phyloP scores from a whole-genome alignment of 176 grass and related monocot species.

The Paspalum notatum region DNA sequence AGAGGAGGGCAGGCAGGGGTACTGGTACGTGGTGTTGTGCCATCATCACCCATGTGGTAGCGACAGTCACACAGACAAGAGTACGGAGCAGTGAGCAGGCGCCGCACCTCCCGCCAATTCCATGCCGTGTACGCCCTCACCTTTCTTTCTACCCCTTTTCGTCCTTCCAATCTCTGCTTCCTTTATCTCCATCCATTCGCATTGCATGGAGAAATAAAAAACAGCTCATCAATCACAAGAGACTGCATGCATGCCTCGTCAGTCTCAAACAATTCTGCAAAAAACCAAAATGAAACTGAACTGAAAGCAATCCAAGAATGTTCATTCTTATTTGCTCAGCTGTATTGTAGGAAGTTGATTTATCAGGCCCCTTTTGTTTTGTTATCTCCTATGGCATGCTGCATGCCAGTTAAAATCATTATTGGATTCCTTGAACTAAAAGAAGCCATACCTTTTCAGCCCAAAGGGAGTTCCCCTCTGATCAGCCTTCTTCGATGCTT shows the following conservation, averaged over 20 bases:
- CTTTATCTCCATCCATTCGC: background rate
- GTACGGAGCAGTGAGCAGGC: background rate
- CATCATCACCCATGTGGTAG: constrained; percentile 13
- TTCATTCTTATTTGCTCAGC: no score
- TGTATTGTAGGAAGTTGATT: no score
- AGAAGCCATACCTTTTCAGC: background rate
- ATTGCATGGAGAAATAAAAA: background rate
- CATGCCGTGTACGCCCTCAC: background rate
- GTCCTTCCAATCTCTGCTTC: background rate
- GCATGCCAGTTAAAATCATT: constrained; percentile 9
- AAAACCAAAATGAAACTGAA: no score
- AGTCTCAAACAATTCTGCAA: background rate
- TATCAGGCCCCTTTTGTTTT: no score
- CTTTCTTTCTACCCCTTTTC: background rate
- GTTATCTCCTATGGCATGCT: background rate
- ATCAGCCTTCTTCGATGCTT: background rate
- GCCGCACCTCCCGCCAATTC: background rate
- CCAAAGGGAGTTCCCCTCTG: background rate
- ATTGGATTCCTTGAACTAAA: background rate
- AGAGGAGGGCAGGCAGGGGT: background rate
- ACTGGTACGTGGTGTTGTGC: background rate
- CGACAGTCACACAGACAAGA: background rate
- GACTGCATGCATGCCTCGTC: background rate
- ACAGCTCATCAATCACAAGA: background rate
- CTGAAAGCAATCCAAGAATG: no score